Percentiles rank a stretch among this genome's conserved stretches.
These are phyloP conservation scores for Solanum neorickii DNA, from an alignment of 257 asterid genomes.

Conservation along the genomic window DNA sequence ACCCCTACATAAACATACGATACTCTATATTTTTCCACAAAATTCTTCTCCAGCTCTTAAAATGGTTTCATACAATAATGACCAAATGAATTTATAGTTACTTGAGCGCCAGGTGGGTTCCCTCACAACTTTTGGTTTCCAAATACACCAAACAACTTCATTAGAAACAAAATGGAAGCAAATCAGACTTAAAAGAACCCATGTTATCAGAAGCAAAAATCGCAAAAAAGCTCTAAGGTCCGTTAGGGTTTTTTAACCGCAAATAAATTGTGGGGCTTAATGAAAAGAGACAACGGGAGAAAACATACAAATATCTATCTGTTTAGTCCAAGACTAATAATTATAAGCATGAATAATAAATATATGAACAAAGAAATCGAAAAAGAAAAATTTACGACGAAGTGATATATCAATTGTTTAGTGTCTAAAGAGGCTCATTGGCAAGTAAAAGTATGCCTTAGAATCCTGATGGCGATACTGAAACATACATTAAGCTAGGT, in stretches of 20 bases:
- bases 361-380: not conserved
- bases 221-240: not conserved
- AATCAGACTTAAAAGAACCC: not conserved
- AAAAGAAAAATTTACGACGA: not conserved
- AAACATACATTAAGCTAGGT: not conserved
- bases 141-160: not conserved
- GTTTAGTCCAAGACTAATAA: not conserved
- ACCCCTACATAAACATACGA: not conserved
- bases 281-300: not conserved
- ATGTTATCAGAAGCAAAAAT: not conserved
- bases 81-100: not conserved
- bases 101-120: not conserved
- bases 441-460: not conserved
- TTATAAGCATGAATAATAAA: not conserved
- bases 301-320: not conserved
- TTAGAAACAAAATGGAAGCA: not conserved
- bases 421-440: not conserved
- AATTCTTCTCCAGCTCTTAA: not conserved
- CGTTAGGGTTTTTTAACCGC: not conserved
- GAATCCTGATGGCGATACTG: not conserved
- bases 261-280: not conserved
- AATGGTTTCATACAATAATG: not conserved
- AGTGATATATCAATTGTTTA: not conserved
- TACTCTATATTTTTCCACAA: not conserved
- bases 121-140: not conserved